Evolutionary conservation across 371 early-diverging fungal species (phyloP).

Genomic region (Lichtheimia hyalospora): DNA sequence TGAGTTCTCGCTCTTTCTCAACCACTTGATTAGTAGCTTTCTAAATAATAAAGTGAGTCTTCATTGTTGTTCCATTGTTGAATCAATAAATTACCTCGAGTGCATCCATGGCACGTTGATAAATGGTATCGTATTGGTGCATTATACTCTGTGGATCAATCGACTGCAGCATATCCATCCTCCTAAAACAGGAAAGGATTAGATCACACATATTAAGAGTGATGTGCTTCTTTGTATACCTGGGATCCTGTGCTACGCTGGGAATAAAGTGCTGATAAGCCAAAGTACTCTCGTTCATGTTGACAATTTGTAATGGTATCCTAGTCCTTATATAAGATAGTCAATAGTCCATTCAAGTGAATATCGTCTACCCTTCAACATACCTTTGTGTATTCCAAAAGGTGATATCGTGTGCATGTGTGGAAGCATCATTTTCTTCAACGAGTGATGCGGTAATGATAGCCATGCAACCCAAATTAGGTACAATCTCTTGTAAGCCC

Average conservation of each 20-base stretch:
- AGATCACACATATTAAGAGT: neutral
- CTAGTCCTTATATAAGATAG: neutral
- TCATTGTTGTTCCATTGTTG: neutral
- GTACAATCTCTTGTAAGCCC: neutral
- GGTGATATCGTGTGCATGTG: conserved; percentile 15
- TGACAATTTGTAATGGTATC: conserved; percentile 14
- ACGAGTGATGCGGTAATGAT: conserved; percentile 11
- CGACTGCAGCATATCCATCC: neutral
- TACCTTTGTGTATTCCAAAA: conserved; percentile 10
- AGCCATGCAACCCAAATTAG: conserved; percentile 14
- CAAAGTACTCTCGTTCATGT: conserved; percentile 18
- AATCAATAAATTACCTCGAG: conserved; percentile 5
- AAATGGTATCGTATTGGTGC: conserved; percentile 14
- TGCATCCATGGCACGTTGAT: conserved; percentile 15
- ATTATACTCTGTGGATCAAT: conserved; percentile 7
- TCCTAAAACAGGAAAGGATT: neutral
- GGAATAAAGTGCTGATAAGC: conserved; percentile 20
- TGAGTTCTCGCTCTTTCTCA: conserved; percentile 12
- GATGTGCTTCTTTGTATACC: neutral
- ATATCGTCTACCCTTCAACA: neutral
- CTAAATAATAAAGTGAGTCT: conserved; percentile 1
- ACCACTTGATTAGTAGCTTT: conserved; percentile 7
- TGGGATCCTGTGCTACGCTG: conserved; percentile 5
- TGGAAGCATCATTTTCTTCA: conserved; percentile 11
- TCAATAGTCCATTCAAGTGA: neutral